Evolutionary conservation across 805 yeast genomes (phyloP).

Genomic region (Yamadazyma phyllophila): DNA sequence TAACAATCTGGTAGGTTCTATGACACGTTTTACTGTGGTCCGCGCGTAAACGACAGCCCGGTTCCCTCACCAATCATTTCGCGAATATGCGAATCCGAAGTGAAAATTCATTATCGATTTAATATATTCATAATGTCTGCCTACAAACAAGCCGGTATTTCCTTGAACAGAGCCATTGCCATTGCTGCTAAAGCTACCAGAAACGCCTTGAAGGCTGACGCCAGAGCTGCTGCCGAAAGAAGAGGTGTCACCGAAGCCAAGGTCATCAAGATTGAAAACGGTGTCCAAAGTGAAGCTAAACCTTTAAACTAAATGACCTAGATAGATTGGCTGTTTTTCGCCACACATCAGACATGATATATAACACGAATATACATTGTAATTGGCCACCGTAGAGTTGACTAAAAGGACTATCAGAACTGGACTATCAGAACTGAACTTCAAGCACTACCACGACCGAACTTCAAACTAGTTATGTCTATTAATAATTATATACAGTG

Average conservation of each 20-base stretch:
- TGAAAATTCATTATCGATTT: constrained; percentile 2
- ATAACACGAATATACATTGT: not conserved
- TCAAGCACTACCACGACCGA: too few relatives aligned
- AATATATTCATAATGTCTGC: constrained; percentile 35
- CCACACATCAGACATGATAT: not conserved
- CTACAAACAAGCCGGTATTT: constrained; percentile 49
- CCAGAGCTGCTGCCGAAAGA: constrained; percentile 66
- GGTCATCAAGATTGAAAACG: constrained; percentile 69
- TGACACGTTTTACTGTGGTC: not conserved
- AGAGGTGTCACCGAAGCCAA: constrained; percentile 76
- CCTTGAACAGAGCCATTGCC: constrained; percentile 83
- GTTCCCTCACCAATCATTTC: constrained; percentile 11
- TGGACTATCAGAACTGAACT: not conserved
- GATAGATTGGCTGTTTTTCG: too few relatives aligned
- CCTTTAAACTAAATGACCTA: constrained; percentile 2
- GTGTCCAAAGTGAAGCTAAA: constrained; percentile 47
- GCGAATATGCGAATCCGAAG: constrained; percentile 6
- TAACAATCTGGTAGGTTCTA: not conserved
- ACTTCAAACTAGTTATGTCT: not conserved
- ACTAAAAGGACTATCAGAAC: not conserved
- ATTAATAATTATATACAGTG: constrained; percentile 8
- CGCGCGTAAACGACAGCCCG: constrained; percentile 8
- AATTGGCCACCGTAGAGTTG: not conserved
- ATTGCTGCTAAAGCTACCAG: constrained; percentile 89
- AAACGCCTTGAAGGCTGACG: constrained; percentile 82